Evolutionary conservation across 495 filamentous ascomycete genomes (phyloP), one percentile per base, ranked within the genome.

Genomic region (Podospora comata): DNA sequence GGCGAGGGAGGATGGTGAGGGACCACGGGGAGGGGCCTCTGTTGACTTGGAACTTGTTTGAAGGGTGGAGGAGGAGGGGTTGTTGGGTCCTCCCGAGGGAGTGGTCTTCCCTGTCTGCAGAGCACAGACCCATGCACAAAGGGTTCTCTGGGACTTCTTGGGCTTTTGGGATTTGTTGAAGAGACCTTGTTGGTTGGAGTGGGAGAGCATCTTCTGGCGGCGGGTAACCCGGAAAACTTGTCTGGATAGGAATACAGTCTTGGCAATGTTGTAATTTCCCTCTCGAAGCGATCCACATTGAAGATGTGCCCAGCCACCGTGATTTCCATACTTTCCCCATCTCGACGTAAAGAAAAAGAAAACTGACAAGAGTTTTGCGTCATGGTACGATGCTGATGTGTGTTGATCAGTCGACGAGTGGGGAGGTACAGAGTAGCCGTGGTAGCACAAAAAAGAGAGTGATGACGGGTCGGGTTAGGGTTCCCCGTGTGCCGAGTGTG

Each of bases 401-500:
- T 27, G 23, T 20, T 27, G 56, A 27, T 58, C 23, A 27, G 56
- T 58, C 23, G 56, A 58, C 18, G 56, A 20, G n/a, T 20, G 56
- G 56, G 26, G 15, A 19, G 9, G 55, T 23, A 23, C 23, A 23
- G 23, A 23, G 23, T 23, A 23, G 23, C 23, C 1, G 23, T 23
- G 23, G 30, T 3, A 32, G 30, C 30, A 32, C 4, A 32, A 32
- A 32, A 32, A 32, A 32, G 19, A 20, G 23, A 58, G 20, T 20
- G 30, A 26, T 59, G 15, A 30, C 7, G 44, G 19, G 30, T 32
- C 54, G 70, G 70, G 70, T 72, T 69, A 66, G 70, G 70, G 70
- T 66, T 67, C 11, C 18, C 0, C 26, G 32, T 11, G 39, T 54
- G 4, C 30, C 30, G 4, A 6, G 4, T 4, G 30, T 32, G 4